phyloP scores from a whole-genome alignment of 2,329 filamentous ascomycete species.

The Cytospora piceae region DNA sequence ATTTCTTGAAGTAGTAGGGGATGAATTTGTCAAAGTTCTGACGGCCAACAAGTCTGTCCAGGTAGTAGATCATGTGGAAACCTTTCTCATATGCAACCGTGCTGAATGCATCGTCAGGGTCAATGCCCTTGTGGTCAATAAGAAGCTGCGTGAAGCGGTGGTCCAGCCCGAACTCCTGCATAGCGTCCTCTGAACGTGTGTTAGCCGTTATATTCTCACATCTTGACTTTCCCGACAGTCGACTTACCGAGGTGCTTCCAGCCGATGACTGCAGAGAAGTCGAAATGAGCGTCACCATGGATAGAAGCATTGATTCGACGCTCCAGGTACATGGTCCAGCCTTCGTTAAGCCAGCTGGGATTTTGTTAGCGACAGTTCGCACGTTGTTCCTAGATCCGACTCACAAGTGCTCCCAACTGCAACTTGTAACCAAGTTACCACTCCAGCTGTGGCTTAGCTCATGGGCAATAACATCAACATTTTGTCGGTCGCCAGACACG shows the following conservation, averaged over 20 bases:
- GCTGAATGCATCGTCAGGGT: constrained; percentile 95
- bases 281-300: constrained; percentile 82
- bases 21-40: constrained; percentile 95
- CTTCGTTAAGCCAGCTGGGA: constrained; percentile 71
- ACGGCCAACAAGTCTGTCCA: constrained; percentile 83
- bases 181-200: constrained; percentile 64
- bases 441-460: constrained; percentile 81
- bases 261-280: constrained; percentile 94
- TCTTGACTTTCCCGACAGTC: neutral
- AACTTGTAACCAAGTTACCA: constrained; percentile 80
- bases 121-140: constrained; percentile 82
- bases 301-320: constrained; percentile 77
- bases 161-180: constrained; percentile 77
- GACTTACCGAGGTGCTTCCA: constrained; percentile 78
- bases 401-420: constrained; percentile 80
- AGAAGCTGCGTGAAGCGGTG: constrained; percentile 94
- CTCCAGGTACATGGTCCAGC: constrained; percentile 95
- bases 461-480: constrained; percentile 95
- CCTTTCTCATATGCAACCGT: constrained; percentile 95
- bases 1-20: constrained; percentile 88
- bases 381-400: constrained; percentile 34
- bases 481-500: constrained; percentile 83
- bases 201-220: constrained; percentile 30
- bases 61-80: constrained; percentile 89
- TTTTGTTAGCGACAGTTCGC: constrained; percentile 20